Evolutionary conservation across 202 grass and related monocot species (phyloP), one percentile per base, ranked within the genome.

Genomic region (Setaria viridis): DNA sequence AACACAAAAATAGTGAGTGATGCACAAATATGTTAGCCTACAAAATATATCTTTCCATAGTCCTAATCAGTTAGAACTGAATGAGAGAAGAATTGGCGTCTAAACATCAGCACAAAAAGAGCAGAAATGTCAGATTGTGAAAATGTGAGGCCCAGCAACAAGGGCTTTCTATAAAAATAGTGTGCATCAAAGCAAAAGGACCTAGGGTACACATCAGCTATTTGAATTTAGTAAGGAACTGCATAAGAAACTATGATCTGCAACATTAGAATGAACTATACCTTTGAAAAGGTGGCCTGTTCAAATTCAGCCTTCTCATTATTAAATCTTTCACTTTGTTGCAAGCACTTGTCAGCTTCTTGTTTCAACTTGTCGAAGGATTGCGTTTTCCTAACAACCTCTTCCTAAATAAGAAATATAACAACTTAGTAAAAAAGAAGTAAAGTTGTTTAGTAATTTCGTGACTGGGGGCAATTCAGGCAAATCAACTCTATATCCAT

Each of bases 291-390:
- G 30, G 91, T 84, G n/a, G 74, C 86, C 85, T 94, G 87, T 69
- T 96, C 90, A 55, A 94, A 96, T 32, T 94, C 97, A 19, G 80
- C 47, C 85, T 99, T 94, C 69, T 94, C 90, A 42, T 17, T 90
- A 48, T 83, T 90, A 84, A 91, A 88, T 80, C 72, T 85, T 78
- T 96, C 90, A 76, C 84, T 99, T 88, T 96, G 93, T 82, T 93
- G 80, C 80, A 99, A 91, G 85, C 90, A 99, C 77, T 85, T 96
- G 5, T 99, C 91, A 49, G 88, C 82, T 88, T 99, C 97, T 91
- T 88, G 87, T 80, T 99, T 96, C 49, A 99, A 30, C 67, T 91
- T 99, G 45, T 96, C 85, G 20, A 91, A 94, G 54, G 88, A 85
- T 45, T 93, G 93, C 2, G 90, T 88, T 87, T 93, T 99, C 77